Base-by-base conservation (phyloP, 2,329 filamentous ascomycete species). In the Lizonia empirigonia region DNA sequence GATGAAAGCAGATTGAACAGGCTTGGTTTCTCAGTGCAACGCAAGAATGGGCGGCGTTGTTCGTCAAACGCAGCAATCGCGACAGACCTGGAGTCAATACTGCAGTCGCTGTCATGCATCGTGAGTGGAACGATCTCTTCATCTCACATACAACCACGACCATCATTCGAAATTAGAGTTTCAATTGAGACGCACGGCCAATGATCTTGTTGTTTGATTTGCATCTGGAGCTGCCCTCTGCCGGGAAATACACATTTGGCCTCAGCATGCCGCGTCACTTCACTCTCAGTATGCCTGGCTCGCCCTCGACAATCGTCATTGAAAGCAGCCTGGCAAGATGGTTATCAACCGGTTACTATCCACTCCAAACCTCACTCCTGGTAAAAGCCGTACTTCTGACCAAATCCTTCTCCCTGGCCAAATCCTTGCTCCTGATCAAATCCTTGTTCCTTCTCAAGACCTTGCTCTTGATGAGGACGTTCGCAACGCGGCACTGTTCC, bases 1-100 rank as follows among this genome's bases (percentile, higher is more conserved):
- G 9, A 37, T 47, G 26, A 29, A 47, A 44, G 47, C 42, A 52
- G 41, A 33, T 45, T 33, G 42, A 23, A 19, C 15, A 22, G 20
- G 20, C 20, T 37, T 33, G 44, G 16, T 42, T 22, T 22, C 22
- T 47, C 26, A 35, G 27, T 35, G 22, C 44, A 34, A 52, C n/a
- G 44, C 38, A 19, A 37, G 20, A 7, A 29, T 26, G 27, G 32
- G 19, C 42, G 42, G 32, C 23, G 13, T 40, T 40, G 20, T 32
- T n/a, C 23, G 23, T 19, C 24, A 8, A 38, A 23, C 18, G 19
- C 7, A 29, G 22, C 12, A 42, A 15, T 37, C 13, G 36, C 33
- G 44, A 44, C 23, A 30, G 34, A 36, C 8, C 6, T 22, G n/a
- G 15, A 26, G 15, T 34, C 22, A 38, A 13, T 8, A 18, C 39